Evolutionary conservation across 2,329 filamentous ascomycete species (phyloP).

Genomic region (Aureobasidium vineae): DNA sequence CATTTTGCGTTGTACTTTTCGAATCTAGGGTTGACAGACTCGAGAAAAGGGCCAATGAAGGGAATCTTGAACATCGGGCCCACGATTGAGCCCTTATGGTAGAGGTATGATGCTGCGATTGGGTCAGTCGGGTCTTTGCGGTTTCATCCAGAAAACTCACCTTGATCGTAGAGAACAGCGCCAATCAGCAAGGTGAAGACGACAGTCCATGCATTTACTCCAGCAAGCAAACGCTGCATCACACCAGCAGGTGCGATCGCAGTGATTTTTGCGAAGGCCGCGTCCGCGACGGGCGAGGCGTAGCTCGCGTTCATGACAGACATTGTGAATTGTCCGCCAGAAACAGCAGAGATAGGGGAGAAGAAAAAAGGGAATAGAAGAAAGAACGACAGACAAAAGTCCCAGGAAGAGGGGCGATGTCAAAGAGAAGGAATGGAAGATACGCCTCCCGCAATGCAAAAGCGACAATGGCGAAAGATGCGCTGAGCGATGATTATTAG

Average conservation of each 20-base stretch:
- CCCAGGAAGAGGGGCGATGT: not conserved
- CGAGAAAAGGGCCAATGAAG: conserved; percentile 83
- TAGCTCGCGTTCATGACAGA: conserved; percentile 61
- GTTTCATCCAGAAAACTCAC: conserved; percentile 54
- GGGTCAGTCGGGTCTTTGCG: conserved; percentile 29
- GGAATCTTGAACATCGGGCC: conserved; percentile 51
- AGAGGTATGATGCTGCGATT: conserved; percentile 48
- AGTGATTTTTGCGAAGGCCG: conserved; percentile 58
- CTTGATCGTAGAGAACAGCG: conserved; percentile 82
- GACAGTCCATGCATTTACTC: conserved; percentile 63
- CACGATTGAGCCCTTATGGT: conserved; percentile 48
- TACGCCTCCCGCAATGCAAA: too few species aligned
- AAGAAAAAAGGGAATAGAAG: not conserved
- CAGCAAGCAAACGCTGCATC: conserved; percentile 57
- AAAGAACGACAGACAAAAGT: conserved; percentile 1
- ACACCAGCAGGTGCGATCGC: conserved; percentile 44
- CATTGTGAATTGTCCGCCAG: conserved; percentile 10
- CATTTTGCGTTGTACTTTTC: conserved; percentile 90
- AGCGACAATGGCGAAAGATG: conserved; percentile 7
- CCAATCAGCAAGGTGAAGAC: conserved; percentile 67
- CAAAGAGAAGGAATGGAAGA: conserved; percentile 16
- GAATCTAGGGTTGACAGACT: conserved; percentile 90
- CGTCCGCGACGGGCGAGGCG: conserved; percentile 65
- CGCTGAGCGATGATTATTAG: conserved; percentile 8
- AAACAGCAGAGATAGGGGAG: not conserved